Base-by-base conservation (phyloP, 768 basidiomycete species). In the Kwoniella pini region DNA sequence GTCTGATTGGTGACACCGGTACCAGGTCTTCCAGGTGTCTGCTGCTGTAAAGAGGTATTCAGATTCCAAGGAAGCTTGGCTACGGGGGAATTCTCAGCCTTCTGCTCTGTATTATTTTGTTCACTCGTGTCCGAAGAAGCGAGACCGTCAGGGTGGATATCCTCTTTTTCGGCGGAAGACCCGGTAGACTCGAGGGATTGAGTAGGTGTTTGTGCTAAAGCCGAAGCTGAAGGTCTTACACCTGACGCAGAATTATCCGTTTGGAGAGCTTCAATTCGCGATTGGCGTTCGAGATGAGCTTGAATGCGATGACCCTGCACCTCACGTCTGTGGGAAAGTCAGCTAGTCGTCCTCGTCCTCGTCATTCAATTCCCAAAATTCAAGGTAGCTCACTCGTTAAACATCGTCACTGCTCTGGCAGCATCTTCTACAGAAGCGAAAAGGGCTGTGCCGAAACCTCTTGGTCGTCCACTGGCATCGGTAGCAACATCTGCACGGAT, bases 371-470 rank as follows among this genome's bases (percentile, higher is more conserved):
- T 33, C 33, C 50, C 17, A 11, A 30, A 31, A 13, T 15, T 19
- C 54, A 31, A 31, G 26, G 42, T 10, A 81, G 31, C 86, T 74
- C 69, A 94, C 91, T 91, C 92, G 68, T 96, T 90, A 78, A 95
- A 95, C 84, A 91, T 86, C 50, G 83, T 81, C 28, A 92, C 86
- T 3, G 92, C 95, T 13, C 86, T 80, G 62, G 90, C 87, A 2
- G 94, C 90, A 69, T 97, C 94, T 30, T 82, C 81, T 65, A 91
- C 89, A 1, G 85, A 88, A 4, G 88, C 86, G 72, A 90, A 95
- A 0, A 88, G 84, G 1, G 97, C 93, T 0, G 89, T 95, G 0
- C 96, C 95, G 69, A 93, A 95, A 1, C 96, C 96, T 52, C 91
- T 82, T 36, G 90, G 91, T 33, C 93, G 84, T 12, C 91, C 90